Evolutionary conservation across 75 land plant species (phyloP).

Genomic region (Azolla pinnata): DNA sequence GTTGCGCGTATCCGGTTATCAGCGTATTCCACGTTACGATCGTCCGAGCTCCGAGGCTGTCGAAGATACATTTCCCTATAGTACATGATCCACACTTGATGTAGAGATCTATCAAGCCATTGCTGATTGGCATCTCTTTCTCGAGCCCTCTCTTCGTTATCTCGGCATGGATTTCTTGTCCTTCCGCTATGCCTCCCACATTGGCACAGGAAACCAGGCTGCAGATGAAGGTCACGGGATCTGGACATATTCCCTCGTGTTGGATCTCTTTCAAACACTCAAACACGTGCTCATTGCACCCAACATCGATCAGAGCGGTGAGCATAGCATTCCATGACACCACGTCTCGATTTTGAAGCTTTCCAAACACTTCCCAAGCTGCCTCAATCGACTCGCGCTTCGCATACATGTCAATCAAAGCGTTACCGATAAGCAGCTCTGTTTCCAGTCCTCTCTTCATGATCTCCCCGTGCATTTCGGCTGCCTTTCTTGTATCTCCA

Average conservation of each 20-base stretch:
- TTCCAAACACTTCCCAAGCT: constrained; percentile 36
- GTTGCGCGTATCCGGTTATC: no score
- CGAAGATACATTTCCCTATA: no score
- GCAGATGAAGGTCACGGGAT: constrained; percentile 58
- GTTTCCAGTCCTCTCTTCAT: constrained; percentile 36
- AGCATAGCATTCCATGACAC: constrained; percentile 55
- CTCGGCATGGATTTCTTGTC: constrained; percentile 56
- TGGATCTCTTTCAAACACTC: constrained; percentile 43
- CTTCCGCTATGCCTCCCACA: constrained; percentile 37
- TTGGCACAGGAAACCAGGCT: constrained; percentile 51
- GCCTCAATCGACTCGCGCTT: constrained; percentile 22
- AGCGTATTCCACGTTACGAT: no score
- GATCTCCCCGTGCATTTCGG: background rate
- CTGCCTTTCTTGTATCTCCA: background rate
- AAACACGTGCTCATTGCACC: constrained; percentile 32
- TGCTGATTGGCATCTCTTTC: constrained; percentile 41
- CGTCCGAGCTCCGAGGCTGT: no score
- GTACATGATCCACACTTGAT: constrained; percentile 63
- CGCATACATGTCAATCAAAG: constrained; percentile 43
- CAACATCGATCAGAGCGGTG: constrained; percentile 37
- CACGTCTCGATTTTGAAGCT: constrained; percentile 26
- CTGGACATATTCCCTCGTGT: constrained; percentile 38
- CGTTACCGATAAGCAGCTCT: constrained; percentile 44
- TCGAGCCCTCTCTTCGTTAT: constrained; percentile 48
- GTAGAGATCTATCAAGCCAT: constrained; percentile 62